These are phyloP conservation scores for Thielaviopsis euricoi DNA, from an alignment of 2,329 filamentous ascomycete species.

Conservation along the genomic window DNA sequence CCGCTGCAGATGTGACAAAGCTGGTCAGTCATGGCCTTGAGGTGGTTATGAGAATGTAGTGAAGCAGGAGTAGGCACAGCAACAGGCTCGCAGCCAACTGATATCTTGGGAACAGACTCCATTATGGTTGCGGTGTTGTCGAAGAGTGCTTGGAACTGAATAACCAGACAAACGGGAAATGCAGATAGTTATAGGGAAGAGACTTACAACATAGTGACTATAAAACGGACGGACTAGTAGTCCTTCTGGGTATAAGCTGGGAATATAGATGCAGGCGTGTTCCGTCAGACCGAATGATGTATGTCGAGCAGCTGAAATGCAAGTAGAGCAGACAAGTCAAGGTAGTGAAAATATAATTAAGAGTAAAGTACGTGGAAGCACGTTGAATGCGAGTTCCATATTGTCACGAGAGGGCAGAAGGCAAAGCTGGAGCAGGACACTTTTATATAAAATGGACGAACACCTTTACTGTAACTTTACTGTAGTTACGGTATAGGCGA, in stretches of 20 bases:
- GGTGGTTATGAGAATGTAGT: not conserved
- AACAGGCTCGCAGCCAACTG: not conserved
- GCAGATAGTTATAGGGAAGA: not conserved
- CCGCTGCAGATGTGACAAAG: not conserved
- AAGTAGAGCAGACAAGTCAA: not conserved
- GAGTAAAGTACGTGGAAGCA: too few relatives aligned
- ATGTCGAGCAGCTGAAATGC: not conserved
- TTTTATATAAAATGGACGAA: too few relatives aligned
- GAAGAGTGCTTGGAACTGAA: too few relatives aligned
- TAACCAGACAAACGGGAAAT: too few relatives aligned
- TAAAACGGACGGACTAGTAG: not conserved
- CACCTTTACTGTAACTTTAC: too few relatives aligned
- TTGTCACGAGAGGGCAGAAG: too few relatives aligned
- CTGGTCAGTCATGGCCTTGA: not conserved
- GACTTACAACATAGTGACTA: slow-evolving; percentile 8
- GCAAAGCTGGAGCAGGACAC: too few relatives aligned
- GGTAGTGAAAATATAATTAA: not conserved
- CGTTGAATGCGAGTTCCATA: too few relatives aligned
- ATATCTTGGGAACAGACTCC: not conserved
- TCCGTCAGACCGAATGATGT: not conserved
- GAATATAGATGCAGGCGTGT: not conserved
- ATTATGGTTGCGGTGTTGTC: not conserved
- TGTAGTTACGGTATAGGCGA: too few relatives aligned
- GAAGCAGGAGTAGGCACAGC: not conserved
- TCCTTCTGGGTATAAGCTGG: not conserved